Percentiles rank a stretch among this genome's conserved stretches.
Conservation (phyloP, 352 stramenopile genomes). For the Phytophthora pisi region DNA sequence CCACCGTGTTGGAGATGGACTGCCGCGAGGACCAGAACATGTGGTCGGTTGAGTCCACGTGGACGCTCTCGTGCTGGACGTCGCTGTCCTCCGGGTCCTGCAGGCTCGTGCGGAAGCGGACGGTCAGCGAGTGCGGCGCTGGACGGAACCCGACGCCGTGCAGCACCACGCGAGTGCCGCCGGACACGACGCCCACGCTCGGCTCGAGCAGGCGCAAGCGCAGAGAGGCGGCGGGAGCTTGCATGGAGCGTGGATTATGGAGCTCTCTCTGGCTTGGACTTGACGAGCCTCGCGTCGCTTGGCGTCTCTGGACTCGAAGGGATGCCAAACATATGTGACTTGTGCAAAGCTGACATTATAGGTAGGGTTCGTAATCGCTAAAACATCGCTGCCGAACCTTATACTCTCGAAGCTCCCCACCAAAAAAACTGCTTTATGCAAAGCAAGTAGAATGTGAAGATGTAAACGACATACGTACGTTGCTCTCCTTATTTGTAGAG, state of each 20-base stretch:
- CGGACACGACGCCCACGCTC: conserved; percentile 44
- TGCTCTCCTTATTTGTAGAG: no score
- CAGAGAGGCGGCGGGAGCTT: conserved; percentile 16
- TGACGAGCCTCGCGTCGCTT: conserved; percentile 2
- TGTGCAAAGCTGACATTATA: not conserved
- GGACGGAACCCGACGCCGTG: conserved; percentile 69
- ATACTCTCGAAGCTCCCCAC: no score
- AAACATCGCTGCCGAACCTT: no score
- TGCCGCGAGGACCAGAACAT: not conserved
- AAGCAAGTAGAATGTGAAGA: no score
- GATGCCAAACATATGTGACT: not conserved
- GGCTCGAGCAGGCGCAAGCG: conserved; percentile 66
- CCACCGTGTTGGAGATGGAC: conserved; percentile 25
- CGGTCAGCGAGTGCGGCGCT: conserved; percentile 63
- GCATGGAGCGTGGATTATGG: conserved; percentile 9
- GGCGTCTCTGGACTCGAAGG: not conserved
- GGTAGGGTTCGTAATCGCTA: no score
- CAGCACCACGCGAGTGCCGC: conserved; percentile 58
- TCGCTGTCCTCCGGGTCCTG: conserved; percentile 18
- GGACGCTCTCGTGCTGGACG: not conserved
- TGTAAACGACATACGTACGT: no score
- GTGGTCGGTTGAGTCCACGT: conserved; percentile 6
- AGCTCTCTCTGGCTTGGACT: not conserved
- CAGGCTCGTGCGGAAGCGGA: conserved; percentile 54
- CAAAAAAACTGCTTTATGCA: no score